These are phyloP conservation scores for Aspergillus tanneri DNA, from an alignment of 2,329 filamentous ascomycete species.

Conservation along the genomic window DNA sequence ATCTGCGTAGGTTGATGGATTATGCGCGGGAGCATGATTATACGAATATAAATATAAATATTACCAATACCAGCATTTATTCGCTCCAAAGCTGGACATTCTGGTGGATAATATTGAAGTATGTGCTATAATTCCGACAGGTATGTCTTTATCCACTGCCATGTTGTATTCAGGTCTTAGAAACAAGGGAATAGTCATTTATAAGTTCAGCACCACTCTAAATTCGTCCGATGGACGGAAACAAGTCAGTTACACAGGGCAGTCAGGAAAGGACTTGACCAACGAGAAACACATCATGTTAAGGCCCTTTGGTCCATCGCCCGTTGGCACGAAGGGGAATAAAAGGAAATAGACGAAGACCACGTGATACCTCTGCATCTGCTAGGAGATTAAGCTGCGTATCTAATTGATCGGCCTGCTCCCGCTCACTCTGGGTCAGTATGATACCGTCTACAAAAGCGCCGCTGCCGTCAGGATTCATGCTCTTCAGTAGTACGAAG, in stretches of 20 bases:
- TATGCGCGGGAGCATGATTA: no score
- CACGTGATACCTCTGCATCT: constrained; percentile 7
- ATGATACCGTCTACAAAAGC: constrained; percentile 14
- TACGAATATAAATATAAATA: no score
- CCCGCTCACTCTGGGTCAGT: constrained; percentile 15
- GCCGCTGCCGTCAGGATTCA: constrained; percentile 16
- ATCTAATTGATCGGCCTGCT: constrained; percentile 15
- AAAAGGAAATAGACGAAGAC: constrained; percentile 17
- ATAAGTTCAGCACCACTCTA: no score
- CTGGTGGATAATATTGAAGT: no score
- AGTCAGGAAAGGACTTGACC: constrained; percentile 13
- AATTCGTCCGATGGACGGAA: constrained; percentile 2
- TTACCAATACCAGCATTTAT: no score
- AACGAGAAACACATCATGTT: constrained; percentile 20
- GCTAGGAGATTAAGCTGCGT: constrained; percentile 15
- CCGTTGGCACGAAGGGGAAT: constrained; percentile 13
- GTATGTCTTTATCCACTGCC: no score
- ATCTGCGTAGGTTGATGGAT: no score
- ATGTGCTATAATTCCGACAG: no score
- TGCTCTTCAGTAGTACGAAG: constrained; percentile 13
- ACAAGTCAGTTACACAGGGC: constrained; percentile 7
- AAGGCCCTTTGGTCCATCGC: constrained; percentile 8
- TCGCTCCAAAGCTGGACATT: no score
- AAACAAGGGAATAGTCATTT: no score
- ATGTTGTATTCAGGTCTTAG: no score